These are phyloP conservation scores for Phytopythium cucurbitacearum DNA, from an alignment of 352 stramenopile species.

Conservation along the genomic window DNA sequence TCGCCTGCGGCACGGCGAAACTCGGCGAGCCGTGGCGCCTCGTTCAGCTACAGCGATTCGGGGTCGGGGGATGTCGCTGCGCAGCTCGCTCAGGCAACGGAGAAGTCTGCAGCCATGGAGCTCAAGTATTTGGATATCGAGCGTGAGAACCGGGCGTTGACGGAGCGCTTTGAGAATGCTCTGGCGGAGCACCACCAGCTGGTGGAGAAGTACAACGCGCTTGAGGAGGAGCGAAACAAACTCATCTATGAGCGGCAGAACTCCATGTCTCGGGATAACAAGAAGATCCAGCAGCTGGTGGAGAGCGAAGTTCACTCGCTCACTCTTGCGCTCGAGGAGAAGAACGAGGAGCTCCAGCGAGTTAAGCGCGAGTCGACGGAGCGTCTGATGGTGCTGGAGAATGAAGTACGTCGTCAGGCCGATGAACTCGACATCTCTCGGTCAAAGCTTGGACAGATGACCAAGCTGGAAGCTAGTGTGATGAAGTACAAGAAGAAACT, in stretches of 20 bases:
- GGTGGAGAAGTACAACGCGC: conserved; percentile 30
- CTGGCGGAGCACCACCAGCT: conserved; percentile 47
- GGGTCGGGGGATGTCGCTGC: conserved; percentile 37
- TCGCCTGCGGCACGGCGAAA: conserved; percentile 34
- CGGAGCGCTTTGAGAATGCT: conserved; percentile 61
- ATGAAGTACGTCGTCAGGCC: conserved; percentile 82
- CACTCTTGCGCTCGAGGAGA: conserved; percentile 72
- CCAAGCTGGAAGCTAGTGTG: conserved; percentile 77
- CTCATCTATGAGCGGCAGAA: conserved; percentile 67
- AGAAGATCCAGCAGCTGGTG: conserved; percentile 87
- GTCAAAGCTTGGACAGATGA: conserved; percentile 76
- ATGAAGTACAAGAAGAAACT: conserved; percentile 86
- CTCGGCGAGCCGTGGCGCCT: conserved; percentile 32
- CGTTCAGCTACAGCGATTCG: conserved; percentile 17
- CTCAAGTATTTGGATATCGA: conserved; percentile 76
- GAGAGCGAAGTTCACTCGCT: conserved; percentile 75
- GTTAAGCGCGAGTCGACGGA: conserved; percentile 72
- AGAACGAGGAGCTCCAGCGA: conserved; percentile 66
- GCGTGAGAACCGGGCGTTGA: conserved; percentile 69
- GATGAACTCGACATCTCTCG: conserved; percentile 85
- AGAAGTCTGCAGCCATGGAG: conserved; percentile 65
- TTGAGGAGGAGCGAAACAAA: conserved; percentile 69
- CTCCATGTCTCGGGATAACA: conserved; percentile 78
- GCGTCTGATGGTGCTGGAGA: conserved; percentile 75
- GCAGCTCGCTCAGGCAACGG: conserved; percentile 59